phyloP scores from a whole-genome alignment of 352 stramenopile genomes.

The Globisporangium nunn region DNA sequence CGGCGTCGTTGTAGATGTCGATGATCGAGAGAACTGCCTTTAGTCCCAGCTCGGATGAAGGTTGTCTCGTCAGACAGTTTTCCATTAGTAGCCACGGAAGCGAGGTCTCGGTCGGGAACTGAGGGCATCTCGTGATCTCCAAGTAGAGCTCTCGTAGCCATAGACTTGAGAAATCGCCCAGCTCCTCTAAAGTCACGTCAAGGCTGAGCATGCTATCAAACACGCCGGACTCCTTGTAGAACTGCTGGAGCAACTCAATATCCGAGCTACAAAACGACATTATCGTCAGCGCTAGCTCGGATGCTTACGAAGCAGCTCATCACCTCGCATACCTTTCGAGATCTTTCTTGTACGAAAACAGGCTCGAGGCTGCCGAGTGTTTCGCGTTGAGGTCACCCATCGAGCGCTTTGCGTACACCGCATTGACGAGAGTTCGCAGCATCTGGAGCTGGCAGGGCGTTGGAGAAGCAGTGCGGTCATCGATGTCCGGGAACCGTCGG shows the following conservation, averaged over 20 bases:
- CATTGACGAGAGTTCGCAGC: conserved; percentile 41
- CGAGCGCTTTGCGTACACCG: conserved; percentile 58
- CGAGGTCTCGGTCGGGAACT: conserved; percentile 80
- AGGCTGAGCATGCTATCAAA: conserved; percentile 61
- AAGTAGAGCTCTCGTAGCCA: conserved; percentile 84
- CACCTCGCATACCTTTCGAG: conserved; percentile 44
- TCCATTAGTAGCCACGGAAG: conserved; percentile 80
- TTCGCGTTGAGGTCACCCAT: conserved; percentile 55
- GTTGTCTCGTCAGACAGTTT: conserved; percentile 29
- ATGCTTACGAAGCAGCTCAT: too few relatives aligned
- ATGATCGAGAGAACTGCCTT: conserved; percentile 51
- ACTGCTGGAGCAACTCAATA: conserved; percentile 41
- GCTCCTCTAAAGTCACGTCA: conserved; percentile 29
- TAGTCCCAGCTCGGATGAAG: conserved; percentile 2
- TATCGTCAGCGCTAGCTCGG: too few relatives aligned
- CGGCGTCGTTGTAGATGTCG: conserved; percentile 85
- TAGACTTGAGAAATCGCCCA: conserved; percentile 62
- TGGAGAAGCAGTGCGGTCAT: conserved; percentile 19
- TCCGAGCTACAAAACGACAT: conserved; percentile 34
- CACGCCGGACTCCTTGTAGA: conserved; percentile 33
- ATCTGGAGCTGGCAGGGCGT: conserved; percentile 43
- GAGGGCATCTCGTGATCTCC: conserved; percentile 48
- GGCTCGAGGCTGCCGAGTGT: conserved; percentile 15
- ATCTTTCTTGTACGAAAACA: conserved; percentile 76
- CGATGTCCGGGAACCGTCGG: conserved; percentile 28